Evolutionary conservation across 1,139 yeast species (phyloP).

Genomic region (Saccharomyces hybrid): DNA sequence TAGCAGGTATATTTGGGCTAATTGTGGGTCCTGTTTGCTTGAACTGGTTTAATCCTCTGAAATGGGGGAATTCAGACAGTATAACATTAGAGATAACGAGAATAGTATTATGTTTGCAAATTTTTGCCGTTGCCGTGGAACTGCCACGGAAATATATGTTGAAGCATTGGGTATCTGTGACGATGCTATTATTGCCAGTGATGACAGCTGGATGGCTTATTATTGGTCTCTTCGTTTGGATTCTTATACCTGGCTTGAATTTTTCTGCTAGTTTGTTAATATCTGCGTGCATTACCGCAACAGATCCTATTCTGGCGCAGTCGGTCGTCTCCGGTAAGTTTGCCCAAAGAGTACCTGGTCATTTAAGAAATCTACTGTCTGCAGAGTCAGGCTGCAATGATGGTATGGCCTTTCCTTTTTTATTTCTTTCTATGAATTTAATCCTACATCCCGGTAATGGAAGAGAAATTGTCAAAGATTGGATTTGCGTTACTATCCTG

Average conservation of each 20-base stretch:
- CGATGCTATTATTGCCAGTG: constrained; percentile 73
- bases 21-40: constrained; percentile 92
- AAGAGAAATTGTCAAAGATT: constrained; percentile 70
- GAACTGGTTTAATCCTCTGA: constrained; percentile 76
- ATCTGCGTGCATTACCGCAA: constrained; percentile 92
- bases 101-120: constrained; percentile 82
- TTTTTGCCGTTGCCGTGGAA: constrained; percentile 96
- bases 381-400: constrained; percentile 98
- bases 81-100: constrained; percentile 86
- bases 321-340: constrained; percentile 98
- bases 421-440: constrained; percentile 62
- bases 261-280: constrained; percentile 73
- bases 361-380: constrained; percentile 75
- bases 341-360: constrained; percentile 96
- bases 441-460: constrained; percentile 56
- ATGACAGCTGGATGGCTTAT: constrained; percentile 94
- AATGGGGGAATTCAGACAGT: constrained; percentile 86
- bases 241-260: constrained; percentile 69
- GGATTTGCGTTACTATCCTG: constrained; percentile 72
- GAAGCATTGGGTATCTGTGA: constrained; percentile 81
- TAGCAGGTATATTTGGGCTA: constrained; percentile 84
- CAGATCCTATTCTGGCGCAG: constrained; percentile 95
- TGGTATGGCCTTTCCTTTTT: constrained; percentile 97
- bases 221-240: constrained; percentile 80
- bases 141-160: constrained; percentile 89